Percentiles rank a stretch among this genome's conserved stretches.
Conservation (phyloP, 495 filamentous ascomycete species). For the Aspergillus cavernicola region DNA sequence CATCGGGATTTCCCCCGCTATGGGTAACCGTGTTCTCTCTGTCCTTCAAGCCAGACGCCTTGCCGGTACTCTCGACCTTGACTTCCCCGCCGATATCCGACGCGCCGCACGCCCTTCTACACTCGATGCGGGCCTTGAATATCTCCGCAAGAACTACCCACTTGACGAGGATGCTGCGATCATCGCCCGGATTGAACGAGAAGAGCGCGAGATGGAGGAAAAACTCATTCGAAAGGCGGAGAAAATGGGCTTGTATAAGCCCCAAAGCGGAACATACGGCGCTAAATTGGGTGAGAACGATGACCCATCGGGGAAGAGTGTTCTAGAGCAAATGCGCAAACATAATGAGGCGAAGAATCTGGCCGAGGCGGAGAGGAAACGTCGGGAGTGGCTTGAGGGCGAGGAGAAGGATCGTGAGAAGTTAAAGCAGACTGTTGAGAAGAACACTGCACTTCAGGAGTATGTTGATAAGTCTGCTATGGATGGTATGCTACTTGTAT, state of each 20-base stretch:
- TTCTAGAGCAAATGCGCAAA: conserved; percentile 46
- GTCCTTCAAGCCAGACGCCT: conserved; percentile 72
- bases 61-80: conserved; percentile 65
- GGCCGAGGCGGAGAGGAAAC: conserved; percentile 46
- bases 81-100: conserved; percentile 41
- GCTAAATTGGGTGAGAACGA: conserved; percentile 40
- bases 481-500: conserved; percentile 25
- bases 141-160: conserved; percentile 63
- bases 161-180: conserved; percentile 72
- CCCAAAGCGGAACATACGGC: conserved; percentile 42
- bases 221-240: conserved; percentile 42
- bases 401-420: conserved; percentile 39
- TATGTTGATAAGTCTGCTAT: conserved; percentile 35
- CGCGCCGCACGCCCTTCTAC: conserved; percentile 32
- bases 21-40: conserved; percentile 62
- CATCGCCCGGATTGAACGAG: conserved; percentile 57
- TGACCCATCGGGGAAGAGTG: conserved; percentile 41
- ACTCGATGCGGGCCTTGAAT: conserved; percentile 54
- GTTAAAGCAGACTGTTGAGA: conserved; percentile 35
- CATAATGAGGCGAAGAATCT: conserved; percentile 43
- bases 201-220: conserved; percentile 42
- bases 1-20: conserved; percentile 35
- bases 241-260: conserved; percentile 48
- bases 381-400: conserved; percentile 42
- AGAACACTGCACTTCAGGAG: conserved; percentile 50